These are phyloP conservation scores for Cyclotella atomus DNA, from an alignment of 108 stramenopile genomes.

Conservation along the genomic window DNA sequence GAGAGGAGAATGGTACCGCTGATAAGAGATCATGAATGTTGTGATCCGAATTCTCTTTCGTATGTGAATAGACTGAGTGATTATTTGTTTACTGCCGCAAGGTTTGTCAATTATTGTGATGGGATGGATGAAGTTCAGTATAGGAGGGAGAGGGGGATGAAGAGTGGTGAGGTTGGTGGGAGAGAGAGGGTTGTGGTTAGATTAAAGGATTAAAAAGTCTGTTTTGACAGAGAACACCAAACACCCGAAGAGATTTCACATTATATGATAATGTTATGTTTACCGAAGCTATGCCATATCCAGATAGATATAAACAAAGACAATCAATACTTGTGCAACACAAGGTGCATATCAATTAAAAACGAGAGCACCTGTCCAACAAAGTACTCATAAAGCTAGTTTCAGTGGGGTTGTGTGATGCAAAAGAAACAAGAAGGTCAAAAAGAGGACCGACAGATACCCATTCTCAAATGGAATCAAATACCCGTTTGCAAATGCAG, in stretches of 20 bases:
- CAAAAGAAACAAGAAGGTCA: no score
- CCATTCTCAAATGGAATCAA: no score
- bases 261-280: neutral
- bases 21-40: conserved; percentile 46
- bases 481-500: no score
- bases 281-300: neutral
- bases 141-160: conserved; percentile 26
- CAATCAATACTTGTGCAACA: no score
- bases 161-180: neutral
- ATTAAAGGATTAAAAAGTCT: conserved; percentile 17
- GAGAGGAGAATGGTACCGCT: conserved; percentile 71
- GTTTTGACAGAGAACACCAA: no score
- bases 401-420: no score
- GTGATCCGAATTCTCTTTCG: conserved; percentile 70
- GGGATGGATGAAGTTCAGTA: conserved; percentile 72
- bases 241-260: no score
- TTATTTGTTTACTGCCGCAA: conserved; percentile 84
- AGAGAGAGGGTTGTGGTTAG: conserved; percentile 35
- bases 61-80: conserved; percentile 88
- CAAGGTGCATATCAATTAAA: no score
- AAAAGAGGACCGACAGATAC: no score
- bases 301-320: no score
- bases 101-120: conserved; percentile 75
- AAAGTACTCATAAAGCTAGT: no score
- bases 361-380: no score